Evolutionary conservation across 306 rosid species (phyloP), one percentile per base, ranked within the genome.

Genomic region (Cucumis melo): DNA sequence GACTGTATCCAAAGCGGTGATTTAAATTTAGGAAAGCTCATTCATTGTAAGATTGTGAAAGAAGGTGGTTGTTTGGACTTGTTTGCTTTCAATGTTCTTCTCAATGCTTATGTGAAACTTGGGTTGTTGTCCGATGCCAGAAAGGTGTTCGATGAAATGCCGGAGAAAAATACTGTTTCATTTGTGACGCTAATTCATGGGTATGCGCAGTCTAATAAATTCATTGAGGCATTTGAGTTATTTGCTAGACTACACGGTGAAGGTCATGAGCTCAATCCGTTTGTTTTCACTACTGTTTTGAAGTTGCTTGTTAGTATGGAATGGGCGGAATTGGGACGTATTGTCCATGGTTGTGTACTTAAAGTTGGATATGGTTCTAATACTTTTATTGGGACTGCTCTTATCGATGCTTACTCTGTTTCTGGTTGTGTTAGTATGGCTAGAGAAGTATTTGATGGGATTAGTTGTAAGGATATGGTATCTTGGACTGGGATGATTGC

Each of bases 401-500:
- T 87, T 59, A 64, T 87, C 21, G 86, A 87, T 79, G 81, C 86
- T n/a, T 87, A 87, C 80, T 82, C 88, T 63, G 81, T 82, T 70
- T 82, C 80, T 21, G 85, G 90, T 6, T 42, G 64, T 11, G 81
- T 81, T 62, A 80, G 79, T 27, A 55, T 77, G 55, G 80, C 87
- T 71, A 77, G 76, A 64, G 80, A 77, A 55, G 84, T 85, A 51
- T 84, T 87, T 53, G 78, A 81, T 34, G 83, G 59, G 63, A 79
- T 87, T 76, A 41, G 76, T 42, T 76, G 53, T 61, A 83, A 79
- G 85, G 90, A 87, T 81, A 84, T 83, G 85, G 90, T 87, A 19
- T 80, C 87, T 53, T 87, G 90, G 90, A 79, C 88, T 17, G 90
- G 88, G 54, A 82, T 87, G 80, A 10, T 85, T 24, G 80, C 87